Evolutionary conservation across 306 rosid genomes (phyloP).

Genomic region (Begonia loranthoides): DNA sequence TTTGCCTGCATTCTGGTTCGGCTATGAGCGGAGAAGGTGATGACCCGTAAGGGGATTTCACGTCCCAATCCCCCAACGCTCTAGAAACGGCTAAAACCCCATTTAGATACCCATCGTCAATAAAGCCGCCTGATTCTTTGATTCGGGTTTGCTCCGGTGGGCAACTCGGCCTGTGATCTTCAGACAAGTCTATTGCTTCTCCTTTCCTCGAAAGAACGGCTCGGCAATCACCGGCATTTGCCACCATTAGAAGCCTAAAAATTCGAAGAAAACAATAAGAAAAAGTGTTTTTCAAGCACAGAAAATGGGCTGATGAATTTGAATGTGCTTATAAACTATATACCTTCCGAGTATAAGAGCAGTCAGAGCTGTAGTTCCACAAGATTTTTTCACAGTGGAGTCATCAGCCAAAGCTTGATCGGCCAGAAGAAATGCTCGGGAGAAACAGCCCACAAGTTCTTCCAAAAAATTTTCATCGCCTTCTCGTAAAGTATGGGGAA

Average conservation of each 20-base stretch:
- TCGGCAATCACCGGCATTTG: conserved; percentile 94
- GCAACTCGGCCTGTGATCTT: conserved; percentile 76
- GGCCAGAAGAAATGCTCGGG: conserved; percentile 56
- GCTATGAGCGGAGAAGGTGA: conserved; percentile 77
- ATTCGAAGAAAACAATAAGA: not conserved
- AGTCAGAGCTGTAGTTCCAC: conserved; percentile 85
- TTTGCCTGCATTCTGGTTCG: conserved; percentile 71
- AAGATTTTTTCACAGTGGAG: conserved; percentile 51
- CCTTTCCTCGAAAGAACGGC: conserved; percentile 92
- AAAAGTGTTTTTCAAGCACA: too few species aligned
- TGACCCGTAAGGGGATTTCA: conserved; percentile 62
- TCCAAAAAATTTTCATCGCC: conserved; percentile 35
- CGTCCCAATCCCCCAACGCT: conserved; percentile 97
- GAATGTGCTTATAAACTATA: not conserved
- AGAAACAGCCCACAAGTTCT: conserved; percentile 56
- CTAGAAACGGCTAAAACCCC: conserved; percentile 75
- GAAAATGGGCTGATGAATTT: too few species aligned
- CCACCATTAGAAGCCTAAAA: conserved; percentile 79
- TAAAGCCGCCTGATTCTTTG: conserved; percentile 61
- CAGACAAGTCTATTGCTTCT: conserved; percentile 88
- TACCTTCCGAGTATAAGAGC: conserved; percentile 91
- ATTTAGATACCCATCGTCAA: conserved; percentile 83
- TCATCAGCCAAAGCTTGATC: conserved; percentile 88
- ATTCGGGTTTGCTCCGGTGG: conserved; percentile 64
- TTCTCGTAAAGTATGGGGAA: conserved; percentile 51